Evolutionary conservation across 2,329 filamentous ascomycete species (phyloP).

Genomic region (Nemania sp.): DNA sequence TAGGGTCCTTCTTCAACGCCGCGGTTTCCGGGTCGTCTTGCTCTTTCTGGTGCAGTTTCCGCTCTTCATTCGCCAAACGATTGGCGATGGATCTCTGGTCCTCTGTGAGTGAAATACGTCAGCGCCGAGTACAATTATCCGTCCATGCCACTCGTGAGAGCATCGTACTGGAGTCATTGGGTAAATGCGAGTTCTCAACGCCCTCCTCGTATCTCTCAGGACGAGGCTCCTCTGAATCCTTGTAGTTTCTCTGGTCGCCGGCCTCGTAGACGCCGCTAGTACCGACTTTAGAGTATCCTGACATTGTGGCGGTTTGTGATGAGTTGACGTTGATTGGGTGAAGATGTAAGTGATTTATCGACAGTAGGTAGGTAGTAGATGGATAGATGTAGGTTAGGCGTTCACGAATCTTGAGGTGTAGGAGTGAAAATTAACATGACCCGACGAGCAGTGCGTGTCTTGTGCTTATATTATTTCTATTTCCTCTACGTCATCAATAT

Average conservation of each 20-base stretch:
- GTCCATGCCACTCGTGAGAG: neutral
- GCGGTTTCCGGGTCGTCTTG: conserved; percentile 50
- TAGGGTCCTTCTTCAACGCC: conserved; percentile 63
- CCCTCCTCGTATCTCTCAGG: conserved; percentile 73
- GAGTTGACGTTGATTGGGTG: neutral
- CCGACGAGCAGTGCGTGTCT: neutral
- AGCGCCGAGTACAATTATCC: neutral
- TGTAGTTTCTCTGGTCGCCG: conserved; percentile 73
- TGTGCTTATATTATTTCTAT: neutral
- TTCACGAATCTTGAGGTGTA: neutral
- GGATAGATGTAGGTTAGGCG: too few relatives aligned
- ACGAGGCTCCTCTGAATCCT: conserved; percentile 55
- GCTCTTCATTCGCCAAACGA: conserved; percentile 66
- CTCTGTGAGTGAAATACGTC: conserved; percentile 50
- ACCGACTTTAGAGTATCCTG: conserved; percentile 67
- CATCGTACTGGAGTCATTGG: conserved; percentile 71
- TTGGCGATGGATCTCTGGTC: conserved; percentile 74
- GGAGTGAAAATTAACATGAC: neutral
- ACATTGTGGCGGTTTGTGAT: conserved; percentile 37
- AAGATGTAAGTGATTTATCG: neutral
- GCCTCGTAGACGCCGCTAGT: conserved; percentile 70
- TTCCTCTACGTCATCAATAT: neutral
- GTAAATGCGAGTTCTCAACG: conserved; percentile 68
- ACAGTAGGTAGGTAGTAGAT: neutral
- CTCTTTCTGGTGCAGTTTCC: conserved; percentile 45